These are phyloP conservation scores for Pyrenochaeta sp. DNA, from an alignment of 2,329 filamentous ascomycete species.

Conservation along the genomic window DNA sequence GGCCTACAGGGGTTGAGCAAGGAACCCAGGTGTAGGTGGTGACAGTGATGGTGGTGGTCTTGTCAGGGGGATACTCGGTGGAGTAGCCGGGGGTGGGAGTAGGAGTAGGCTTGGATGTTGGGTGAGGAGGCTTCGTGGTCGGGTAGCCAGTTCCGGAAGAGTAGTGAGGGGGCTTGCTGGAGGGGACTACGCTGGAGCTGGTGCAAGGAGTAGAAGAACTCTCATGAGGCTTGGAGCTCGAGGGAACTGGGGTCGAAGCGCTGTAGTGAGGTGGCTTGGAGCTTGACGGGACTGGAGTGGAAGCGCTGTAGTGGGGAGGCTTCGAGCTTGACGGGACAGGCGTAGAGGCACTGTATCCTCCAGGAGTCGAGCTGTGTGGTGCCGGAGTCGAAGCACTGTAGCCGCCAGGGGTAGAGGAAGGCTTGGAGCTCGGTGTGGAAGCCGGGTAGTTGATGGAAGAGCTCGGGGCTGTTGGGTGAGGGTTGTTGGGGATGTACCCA, in stretches of 20 bases:
- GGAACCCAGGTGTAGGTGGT: constrained; percentile 48
- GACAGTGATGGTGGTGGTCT: constrained; percentile 40
- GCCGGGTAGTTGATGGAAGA: constrained; percentile 8
- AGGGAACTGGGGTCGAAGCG: background rate
- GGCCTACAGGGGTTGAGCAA: constrained; percentile 45
- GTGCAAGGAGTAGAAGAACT: too few species aligned
- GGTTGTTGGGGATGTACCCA: constrained; percentile 22
- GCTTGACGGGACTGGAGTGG: too few species aligned
- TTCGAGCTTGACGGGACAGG: constrained; percentile 7
- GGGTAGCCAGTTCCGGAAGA: constrained; percentile 17
- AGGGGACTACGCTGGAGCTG: too few species aligned
- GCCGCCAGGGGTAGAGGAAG: background rate
- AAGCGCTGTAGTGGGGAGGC: constrained; percentile 5
- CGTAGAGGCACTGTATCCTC: constrained; percentile 1
- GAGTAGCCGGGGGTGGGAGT: constrained; percentile 14
- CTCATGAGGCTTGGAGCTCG: constrained; percentile 3
- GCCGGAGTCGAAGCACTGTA: constrained; percentile 6
- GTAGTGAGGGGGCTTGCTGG: constrained; percentile 4
- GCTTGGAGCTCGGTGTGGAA: constrained; percentile 8
- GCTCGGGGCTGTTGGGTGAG: constrained; percentile 11
- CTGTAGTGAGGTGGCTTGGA: too few species aligned
- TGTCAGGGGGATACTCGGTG: constrained; percentile 16
- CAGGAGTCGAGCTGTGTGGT: background rate
- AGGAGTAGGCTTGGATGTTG: constrained; percentile 23
- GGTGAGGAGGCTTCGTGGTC: constrained; percentile 11